A percentile compares a stretch with the other conserved stretches of the same genome.
Conservation (phyloP, 2,329 filamentous ascomycete species). For the Fusarium illudens region DNA sequence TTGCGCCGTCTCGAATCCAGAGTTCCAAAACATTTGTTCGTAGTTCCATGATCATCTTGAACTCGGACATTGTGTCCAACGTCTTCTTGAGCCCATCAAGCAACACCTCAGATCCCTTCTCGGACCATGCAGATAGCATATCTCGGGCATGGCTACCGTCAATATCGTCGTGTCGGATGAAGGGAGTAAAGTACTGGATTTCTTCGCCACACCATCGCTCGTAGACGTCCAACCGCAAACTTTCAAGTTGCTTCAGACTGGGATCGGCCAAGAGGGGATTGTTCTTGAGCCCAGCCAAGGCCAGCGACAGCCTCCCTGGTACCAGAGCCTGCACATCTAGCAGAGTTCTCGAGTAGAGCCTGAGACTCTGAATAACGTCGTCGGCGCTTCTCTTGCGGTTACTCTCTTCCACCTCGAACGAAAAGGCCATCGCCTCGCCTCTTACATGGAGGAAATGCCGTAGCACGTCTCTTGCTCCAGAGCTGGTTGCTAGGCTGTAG, state of each 20-base stretch:
- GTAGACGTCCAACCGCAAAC: constrained; percentile 79
- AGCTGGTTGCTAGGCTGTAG: constrained; percentile 82
- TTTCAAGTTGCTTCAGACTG: constrained; percentile 70
- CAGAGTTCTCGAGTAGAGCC: constrained; percentile 79
- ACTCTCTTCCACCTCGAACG: constrained; percentile 63
- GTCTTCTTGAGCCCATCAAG: constrained; percentile 68
- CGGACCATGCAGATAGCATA: constrained; percentile 71
- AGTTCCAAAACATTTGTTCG: constrained; percentile 75
- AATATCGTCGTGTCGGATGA: constrained; percentile 82
- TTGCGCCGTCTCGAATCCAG: constrained; percentile 76
- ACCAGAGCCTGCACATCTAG: constrained; percentile 80
- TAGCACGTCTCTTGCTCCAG: constrained; percentile 80
- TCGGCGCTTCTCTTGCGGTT: constrained; percentile 50
- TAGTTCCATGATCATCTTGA: constrained; percentile 73
- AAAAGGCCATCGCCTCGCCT: constrained; percentile 70
- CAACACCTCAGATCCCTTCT: constrained; percentile 66
- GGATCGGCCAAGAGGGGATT: constrained; percentile 76
- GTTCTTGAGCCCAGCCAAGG: constrained; percentile 73
- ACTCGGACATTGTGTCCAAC: constrained; percentile 68
- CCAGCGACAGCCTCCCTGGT: constrained; percentile 74
- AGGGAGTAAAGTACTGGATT: constrained; percentile 85
- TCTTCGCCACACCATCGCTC: constrained; percentile 84
- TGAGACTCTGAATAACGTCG: constrained; percentile 70
- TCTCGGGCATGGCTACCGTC: constrained; percentile 67
- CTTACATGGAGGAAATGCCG: constrained; percentile 80